These are phyloP conservation scores for Trichoderma cornu-damae DNA, from an alignment of 2,329 filamentous ascomycete genomes.

Conservation along the genomic window DNA sequence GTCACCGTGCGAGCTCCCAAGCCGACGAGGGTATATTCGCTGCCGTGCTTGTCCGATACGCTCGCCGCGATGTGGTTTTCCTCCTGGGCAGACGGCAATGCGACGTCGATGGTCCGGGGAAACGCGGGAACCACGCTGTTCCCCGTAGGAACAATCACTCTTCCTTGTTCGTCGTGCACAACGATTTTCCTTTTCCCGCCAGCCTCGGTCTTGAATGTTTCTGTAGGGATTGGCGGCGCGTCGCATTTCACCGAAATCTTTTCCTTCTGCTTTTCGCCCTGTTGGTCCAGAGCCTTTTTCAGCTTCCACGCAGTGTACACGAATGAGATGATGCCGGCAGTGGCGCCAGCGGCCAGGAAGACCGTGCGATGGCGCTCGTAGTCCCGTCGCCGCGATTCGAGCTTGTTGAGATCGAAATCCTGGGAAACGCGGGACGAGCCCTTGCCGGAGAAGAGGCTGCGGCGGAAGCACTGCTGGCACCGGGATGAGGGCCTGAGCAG, in stretches of 20 bases:
- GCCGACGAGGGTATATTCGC: slow-evolving; percentile 82
- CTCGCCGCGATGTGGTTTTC: slow-evolving; percentile 36
- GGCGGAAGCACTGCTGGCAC: slow-evolving; percentile 17
- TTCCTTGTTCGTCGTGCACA: slow-evolving; percentile 61
- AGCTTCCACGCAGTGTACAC: slow-evolving; percentile 50
- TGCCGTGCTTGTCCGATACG: slow-evolving; percentile 39
- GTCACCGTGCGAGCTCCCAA: slow-evolving; percentile 85
- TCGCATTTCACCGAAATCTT: slow-evolving; percentile 39
- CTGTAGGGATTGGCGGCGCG: slow-evolving; percentile 35
- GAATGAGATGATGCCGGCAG: slow-evolving; percentile 47
- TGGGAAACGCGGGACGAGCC: slow-evolving; percentile 38
- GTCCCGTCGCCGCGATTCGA: slow-evolving; percentile 43
- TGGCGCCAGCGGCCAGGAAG: slow-evolving; percentile 47
- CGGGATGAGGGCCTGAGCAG: slow-evolving; percentile 24
- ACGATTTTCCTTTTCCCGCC: slow-evolving; percentile 53
- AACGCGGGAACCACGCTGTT: slow-evolving; percentile 76
- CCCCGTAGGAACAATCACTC: slow-evolving; percentile 74
- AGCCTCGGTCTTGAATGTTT: slow-evolving; percentile 45
- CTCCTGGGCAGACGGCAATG: slow-evolving; percentile 33
- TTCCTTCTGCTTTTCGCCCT: slow-evolving; percentile 33
- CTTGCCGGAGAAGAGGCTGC: slow-evolving; percentile 30
- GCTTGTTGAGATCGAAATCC: slow-evolving; percentile 45
- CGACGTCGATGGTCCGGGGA: slow-evolving; percentile 64
- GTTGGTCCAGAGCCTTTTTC: slow-evolving; percentile 36
- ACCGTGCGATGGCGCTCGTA: slow-evolving; percentile 48